Evolutionary conservation across 371 early-diverging fungal genomes (phyloP), one percentile per base, ranked within the genome.

Genomic region (Mortierella sp.): DNA sequence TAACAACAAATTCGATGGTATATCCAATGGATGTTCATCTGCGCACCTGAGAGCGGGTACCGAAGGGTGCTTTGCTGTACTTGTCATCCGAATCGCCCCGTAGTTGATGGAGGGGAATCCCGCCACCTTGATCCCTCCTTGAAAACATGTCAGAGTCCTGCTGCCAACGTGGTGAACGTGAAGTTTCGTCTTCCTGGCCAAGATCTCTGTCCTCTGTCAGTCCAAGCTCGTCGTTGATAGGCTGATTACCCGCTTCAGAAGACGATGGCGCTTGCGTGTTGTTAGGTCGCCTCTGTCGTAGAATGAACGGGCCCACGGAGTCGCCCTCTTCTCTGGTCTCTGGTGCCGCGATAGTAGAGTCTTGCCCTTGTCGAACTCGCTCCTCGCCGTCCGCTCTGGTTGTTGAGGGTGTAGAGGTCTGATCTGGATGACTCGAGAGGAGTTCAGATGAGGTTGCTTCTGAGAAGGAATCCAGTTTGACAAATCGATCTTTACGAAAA

Each of bases 61-160:
- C 21, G 2, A 49, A 45, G 1, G 70, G 54, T 1, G 54, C 4
- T 51, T 74, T 76, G 51, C 46, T 49, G 34, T 70, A 76, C 56
- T 70, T 76, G 66, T 76, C 76, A 27, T 76, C 76, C n/a, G 48
- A n/a, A 26, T 62, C 63, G 5, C 24, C 26, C 18, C 23, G 5
- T 4, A 47, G 41, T 2, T 48, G 51, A 19, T 66, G 64, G 39
- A 59, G 24, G 13, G 61, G 61, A 19, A 67, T 58, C 14, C 45
- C 56, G 16, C 34, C 47, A 4, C 45, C 45, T 3, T 50, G 41
- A 3, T 63, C 64, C 31, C 63, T 45, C 41, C 47, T 41, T 30
- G 34, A 43, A 48, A 72, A 62, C 67, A 72, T 72, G 30, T 38
- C 38, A 12, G 56, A 19, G 26, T 55, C 55, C 19, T 48, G 38